These are phyloP conservation scores for Aspergillus floridensis DNA, from an alignment of 2,329 filamentous ascomycete genomes.

Conservation along the genomic window DNA sequence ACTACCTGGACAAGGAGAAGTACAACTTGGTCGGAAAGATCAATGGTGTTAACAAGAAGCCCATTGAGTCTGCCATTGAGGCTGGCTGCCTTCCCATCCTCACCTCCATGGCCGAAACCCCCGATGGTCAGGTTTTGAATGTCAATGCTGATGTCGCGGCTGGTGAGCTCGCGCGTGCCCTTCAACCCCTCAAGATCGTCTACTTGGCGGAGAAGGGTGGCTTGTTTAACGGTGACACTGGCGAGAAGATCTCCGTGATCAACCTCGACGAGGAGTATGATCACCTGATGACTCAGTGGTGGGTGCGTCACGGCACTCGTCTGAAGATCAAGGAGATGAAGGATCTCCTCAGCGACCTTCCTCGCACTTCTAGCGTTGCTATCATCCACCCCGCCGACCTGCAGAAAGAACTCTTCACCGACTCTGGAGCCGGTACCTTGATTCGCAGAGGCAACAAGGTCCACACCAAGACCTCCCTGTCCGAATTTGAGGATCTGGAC, in stretches of 20 bases:
- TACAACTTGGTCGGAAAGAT: slow-evolving; percentile 96
- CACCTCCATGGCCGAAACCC: slow-evolving; percentile 92
- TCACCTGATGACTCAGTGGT: slow-evolving; percentile 85
- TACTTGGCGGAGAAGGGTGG: slow-evolving; percentile 98
- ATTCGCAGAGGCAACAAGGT: slow-evolving; percentile 92
- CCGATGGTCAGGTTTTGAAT: slow-evolving; percentile 88
- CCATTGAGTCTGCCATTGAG: slow-evolving; percentile 87
- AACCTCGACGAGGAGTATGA: slow-evolving; percentile 97
- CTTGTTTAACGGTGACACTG: slow-evolving; percentile 88
- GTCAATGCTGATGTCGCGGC: slow-evolving; percentile 98
- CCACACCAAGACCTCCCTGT: slow-evolving; percentile 66
- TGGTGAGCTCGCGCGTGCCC: slow-evolving; percentile 80
- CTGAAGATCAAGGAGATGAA: slow-evolving; percentile 98
- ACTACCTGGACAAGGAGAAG: slow-evolving; percentile 94
- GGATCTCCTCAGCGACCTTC: slow-evolving; percentile 82
- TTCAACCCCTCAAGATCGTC: slow-evolving; percentile 95
- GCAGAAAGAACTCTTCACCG: slow-evolving; percentile 95
- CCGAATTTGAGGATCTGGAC: slow-evolving; percentile 71
- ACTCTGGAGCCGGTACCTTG: slow-evolving; percentile 89
- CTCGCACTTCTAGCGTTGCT: slow-evolving; percentile 88
- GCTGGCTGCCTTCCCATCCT: slow-evolving; percentile 89
- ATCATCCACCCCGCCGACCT: slow-evolving; percentile 96
- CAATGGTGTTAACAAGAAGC: slow-evolving; percentile 82
- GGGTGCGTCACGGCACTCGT: slow-evolving; percentile 91
- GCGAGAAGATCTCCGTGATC: slow-evolving; percentile 93